A percentile compares a stretch with the other conserved stretches of the same genome.
Conservation (phyloP, 176 grass and related monocot genomes). For the Oropetium thomaeum region DNA sequence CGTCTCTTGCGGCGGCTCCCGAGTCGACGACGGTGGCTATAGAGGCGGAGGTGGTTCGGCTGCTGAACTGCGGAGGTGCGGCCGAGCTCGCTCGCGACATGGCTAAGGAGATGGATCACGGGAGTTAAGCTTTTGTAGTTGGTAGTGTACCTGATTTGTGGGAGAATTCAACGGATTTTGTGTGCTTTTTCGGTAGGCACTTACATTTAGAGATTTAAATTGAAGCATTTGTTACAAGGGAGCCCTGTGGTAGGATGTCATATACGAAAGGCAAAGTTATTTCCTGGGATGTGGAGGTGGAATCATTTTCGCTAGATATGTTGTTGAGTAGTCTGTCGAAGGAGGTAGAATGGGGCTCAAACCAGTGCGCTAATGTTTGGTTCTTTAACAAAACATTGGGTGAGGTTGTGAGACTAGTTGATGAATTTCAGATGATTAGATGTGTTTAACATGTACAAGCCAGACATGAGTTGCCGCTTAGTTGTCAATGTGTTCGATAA, state of each 20-base stretch:
- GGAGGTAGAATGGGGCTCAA: neutral
- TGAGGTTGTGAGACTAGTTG: neutral
- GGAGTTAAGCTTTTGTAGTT: too few species aligned
- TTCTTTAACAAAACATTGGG: neutral
- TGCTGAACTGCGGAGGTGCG: too few species aligned
- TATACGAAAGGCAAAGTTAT: neutral
- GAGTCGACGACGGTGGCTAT: too few species aligned
- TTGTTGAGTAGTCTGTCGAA: neutral
- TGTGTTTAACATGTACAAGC: neutral
- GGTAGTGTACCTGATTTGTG: too few species aligned
- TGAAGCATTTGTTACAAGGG: neutral
- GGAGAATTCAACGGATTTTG: too few species aligned
- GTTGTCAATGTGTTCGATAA: neutral
- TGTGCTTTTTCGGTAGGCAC: too few species aligned
- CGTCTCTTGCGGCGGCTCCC: too few species aligned
- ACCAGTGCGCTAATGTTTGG: neutral
- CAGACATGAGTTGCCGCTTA: neutral
- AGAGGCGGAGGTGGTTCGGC: too few species aligned
- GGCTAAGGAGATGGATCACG: too few species aligned
- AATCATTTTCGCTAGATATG: neutral
- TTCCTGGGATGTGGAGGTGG: neutral
- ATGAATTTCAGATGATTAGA: neutral
- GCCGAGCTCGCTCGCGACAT: too few species aligned
- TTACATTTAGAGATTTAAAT: too few species aligned
- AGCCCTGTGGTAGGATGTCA: neutral